Evolutionary conservation across 768 basidiomycete species (phyloP), one percentile per base, ranked within the genome.

Genomic region (Mrakia frigida): DNA sequence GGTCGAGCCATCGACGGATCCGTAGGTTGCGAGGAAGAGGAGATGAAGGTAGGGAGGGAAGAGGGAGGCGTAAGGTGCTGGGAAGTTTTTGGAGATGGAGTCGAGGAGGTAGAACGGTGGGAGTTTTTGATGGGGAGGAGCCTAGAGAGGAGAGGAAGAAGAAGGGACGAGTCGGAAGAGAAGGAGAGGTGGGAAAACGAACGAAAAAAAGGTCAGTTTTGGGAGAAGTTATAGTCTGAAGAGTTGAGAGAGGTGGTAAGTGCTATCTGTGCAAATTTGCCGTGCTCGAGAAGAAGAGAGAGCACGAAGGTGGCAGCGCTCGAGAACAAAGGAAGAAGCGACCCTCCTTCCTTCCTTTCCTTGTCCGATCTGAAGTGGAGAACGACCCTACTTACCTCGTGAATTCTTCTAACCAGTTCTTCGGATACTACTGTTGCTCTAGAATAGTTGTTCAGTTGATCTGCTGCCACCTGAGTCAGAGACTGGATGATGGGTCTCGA

Each of bases 81-180:
- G 95, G 46, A 95, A 90, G 85, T 98, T 98, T 84, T 99, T 99
- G 74, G 92, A 92, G 77, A 99, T 94, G 21, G 95, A 95, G 82
- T 98, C 97, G 81, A 99, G 87, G 10, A 98, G 88, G 82, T 98
- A 99, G 80, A 98, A 94, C 0, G 91, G 88, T 1, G 97, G 96
- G 11, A 99, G 86, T 84, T 97, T 95, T 87, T 92, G 90, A 86
- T 89, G 90, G 31, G 91, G 89, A 28, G 90, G 90, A 18, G 94
- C 93, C 96, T 98, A 84, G 82, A 76, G 14, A 5, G 5, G 77
- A 77, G 80, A 79, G 60, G 46, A 65, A 81, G 70, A 80, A 92
- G 31, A 52, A 39, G 31, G 35, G 39, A 41, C 11, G 33, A 25
- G 46, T 61, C 21, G 39, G 35, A 9, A 37, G 16, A 53, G 89